Conservation (phyloP, 2,329 filamentous ascomycete species). For the Trichothecium roseum region DNA sequence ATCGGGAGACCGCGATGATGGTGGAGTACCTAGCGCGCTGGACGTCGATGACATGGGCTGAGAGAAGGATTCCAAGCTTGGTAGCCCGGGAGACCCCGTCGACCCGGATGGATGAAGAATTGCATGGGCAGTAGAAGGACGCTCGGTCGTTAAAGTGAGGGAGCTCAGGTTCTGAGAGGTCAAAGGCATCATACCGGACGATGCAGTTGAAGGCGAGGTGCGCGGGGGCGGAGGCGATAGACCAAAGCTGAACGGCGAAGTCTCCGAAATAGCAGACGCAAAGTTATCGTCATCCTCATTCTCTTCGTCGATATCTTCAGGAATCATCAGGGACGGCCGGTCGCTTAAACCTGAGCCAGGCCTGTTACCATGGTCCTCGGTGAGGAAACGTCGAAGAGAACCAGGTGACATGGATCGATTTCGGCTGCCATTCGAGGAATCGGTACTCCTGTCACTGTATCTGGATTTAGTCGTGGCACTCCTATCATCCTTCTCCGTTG, state of each 20-base stretch:
- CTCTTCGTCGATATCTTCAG: slow-evolving; percentile 25
- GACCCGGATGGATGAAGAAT: not conserved
- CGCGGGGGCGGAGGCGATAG: slow-evolving; percentile 35
- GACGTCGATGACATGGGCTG: slow-evolving; percentile 15
- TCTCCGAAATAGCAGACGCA: slow-evolving; percentile 39
- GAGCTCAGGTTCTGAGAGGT: slow-evolving; percentile 13
- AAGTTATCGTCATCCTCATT: slow-evolving; percentile 48
- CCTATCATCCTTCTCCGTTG: slow-evolving; percentile 15
- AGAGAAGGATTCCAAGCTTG: not conserved
- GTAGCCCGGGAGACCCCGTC: not conserved
- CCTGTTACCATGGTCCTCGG: slow-evolving; percentile 28
- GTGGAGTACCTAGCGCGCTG: slow-evolving; percentile 19
- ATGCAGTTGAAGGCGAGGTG: slow-evolving; percentile 22
- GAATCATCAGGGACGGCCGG: slow-evolving; percentile 20
- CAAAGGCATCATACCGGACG: slow-evolving; percentile 16
- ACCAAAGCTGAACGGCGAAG: slow-evolving; percentile 29
- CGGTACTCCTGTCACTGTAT: slow-evolving; percentile 19
- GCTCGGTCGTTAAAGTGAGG: slow-evolving; percentile 12
- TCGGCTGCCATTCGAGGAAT: slow-evolving; percentile 11
- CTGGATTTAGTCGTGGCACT: slow-evolving; percentile 9
- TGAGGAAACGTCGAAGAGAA: slow-evolving; percentile 40
- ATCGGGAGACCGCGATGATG: slow-evolving; percentile 26
- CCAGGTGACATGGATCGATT: slow-evolving; percentile 37
- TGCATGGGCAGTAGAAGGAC: not conserved
- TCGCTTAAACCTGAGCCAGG: slow-evolving; percentile 16